These are phyloP conservation scores for Lactarius hatsudake DNA, from an alignment of 768 basidiomycete genomes.

Conservation along the genomic window DNA sequence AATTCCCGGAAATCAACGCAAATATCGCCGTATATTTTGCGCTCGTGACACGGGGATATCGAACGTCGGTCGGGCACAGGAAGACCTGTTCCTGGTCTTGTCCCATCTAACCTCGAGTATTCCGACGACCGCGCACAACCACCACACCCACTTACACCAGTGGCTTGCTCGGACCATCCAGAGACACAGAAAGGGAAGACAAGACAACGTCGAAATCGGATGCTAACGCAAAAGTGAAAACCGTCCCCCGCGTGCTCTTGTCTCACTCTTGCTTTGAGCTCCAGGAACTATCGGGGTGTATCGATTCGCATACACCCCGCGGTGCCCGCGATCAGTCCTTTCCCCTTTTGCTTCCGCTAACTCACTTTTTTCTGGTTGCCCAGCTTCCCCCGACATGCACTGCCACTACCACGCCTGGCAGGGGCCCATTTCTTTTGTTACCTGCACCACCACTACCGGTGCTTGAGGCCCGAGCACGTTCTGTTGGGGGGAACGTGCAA, in stretches of 20 bases:
- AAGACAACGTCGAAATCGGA: not conserved
- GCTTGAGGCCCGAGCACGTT: slow-evolving; percentile 11
- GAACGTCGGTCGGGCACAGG: not conserved
- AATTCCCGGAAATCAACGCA: slow-evolving; percentile 16
- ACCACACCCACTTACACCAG: not conserved
- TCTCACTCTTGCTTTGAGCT: not conserved
- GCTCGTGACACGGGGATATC: slow-evolving; percentile 22
- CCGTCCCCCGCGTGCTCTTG: not conserved
- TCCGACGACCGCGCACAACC: not conserved
- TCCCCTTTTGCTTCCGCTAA: not conserved
- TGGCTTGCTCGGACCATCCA: not conserved
- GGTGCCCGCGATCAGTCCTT: slow-evolving; percentile 6
- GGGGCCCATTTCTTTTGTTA: slow-evolving; percentile 4
- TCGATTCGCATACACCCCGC: not conserved
- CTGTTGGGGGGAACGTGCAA: slow-evolving; percentile 6
- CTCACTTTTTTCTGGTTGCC: not conserved
- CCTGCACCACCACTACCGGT: not conserved
- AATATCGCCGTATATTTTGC: slow-evolving; percentile 18
- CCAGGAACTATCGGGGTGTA: not conserved
- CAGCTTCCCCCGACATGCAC: slow-evolving; percentile 2
- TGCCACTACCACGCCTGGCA: slow-evolving; percentile 12
- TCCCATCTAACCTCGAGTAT: slow-evolving; percentile 4
- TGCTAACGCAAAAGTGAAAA: not conserved
- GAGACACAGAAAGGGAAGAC: not conserved
- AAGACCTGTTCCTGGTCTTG: not conserved